These are phyloP conservation scores for Balamuthia mandrillaris DNA, from an alignment of 208 protist genomes.

Conservation along the genomic window DNA sequence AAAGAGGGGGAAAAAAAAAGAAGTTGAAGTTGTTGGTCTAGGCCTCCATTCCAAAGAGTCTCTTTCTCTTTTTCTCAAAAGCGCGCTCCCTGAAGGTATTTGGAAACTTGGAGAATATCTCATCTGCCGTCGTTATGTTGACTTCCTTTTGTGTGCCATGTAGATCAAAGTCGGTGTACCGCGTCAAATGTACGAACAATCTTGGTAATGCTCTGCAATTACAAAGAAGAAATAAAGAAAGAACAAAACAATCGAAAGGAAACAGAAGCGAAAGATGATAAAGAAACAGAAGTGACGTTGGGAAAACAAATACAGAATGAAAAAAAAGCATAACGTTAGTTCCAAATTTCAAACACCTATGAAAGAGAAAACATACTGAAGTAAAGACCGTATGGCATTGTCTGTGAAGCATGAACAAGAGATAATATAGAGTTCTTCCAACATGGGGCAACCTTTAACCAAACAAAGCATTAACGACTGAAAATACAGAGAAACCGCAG, in stretches of 20 bases:
- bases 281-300: too few relatives aligned
- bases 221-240: too few relatives aligned
- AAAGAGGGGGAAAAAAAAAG: too few relatives aligned
- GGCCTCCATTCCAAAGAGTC: constrained; percentile 26
- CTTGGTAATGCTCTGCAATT: constrained; percentile 24
- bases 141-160: constrained; percentile 14
- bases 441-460: background rate
- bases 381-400: background rate
- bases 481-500: too few relatives aligned
- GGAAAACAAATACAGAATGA: too few relatives aligned
- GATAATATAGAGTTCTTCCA: constrained; percentile 32
- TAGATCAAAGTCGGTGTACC: constrained; percentile 33
- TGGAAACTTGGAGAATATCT: constrained; percentile 28
- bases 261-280: too few relatives aligned
- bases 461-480: too few relatives aligned
- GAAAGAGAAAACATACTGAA: too few relatives aligned
- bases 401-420: constrained; percentile 34
- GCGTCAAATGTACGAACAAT: constrained; percentile 23
- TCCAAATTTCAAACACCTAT: too few relatives aligned
- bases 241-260: too few relatives aligned
- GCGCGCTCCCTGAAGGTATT: constrained; percentile 25
- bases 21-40: too few relatives aligned
- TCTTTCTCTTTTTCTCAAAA: constrained; percentile 18
- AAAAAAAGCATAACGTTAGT: too few relatives aligned
- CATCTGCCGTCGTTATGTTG: constrained; percentile 18